Percentiles rank a stretch among this genome's conserved stretches.
Conservation (phyloP, 495 filamentous ascomycete genomes). For the Physcia stellaris region DNA sequence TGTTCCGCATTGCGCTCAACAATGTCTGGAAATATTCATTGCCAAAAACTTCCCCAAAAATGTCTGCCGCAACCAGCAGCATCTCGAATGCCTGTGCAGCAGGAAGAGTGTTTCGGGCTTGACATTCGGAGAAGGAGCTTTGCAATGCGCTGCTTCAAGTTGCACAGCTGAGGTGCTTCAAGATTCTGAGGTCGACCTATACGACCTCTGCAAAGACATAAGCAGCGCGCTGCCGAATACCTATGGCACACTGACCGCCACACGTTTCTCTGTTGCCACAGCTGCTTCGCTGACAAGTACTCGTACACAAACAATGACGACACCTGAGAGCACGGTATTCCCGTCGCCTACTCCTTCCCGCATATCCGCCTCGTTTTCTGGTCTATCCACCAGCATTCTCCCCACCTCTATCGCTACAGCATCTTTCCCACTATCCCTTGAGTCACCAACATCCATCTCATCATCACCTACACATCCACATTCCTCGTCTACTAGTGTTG, state of each 20-base stretch:
- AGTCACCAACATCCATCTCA: neutral
- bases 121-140: conserved; percentile 54
- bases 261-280: too few relatives aligned
- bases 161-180: conserved; percentile 19
- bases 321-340: too few relatives aligned
- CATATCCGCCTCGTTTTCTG: neutral
- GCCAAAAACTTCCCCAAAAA: conserved; percentile 37
- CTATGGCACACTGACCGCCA: conserved; percentile 13
- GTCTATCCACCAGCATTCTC: neutral
- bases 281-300: too few relatives aligned
- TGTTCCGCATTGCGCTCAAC: conserved; percentile 50
- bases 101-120: conserved; percentile 44
- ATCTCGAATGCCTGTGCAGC: conserved; percentile 49
- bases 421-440: neutral
- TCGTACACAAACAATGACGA: too few relatives aligned
- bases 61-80: conserved; percentile 32
- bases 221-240: conserved; percentile 9
- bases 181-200: conserved; percentile 2
- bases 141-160: conserved; percentile 43
- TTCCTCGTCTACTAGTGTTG: conserved; percentile 2
- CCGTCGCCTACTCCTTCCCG: too few relatives aligned
- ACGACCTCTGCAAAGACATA: conserved; percentile 9
- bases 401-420: neutral
- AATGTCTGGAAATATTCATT: conserved; percentile 51
- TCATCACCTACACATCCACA: neutral